These are phyloP conservation scores for Coniosporium tulheliwenetii DNA, from an alignment of 2,329 filamentous ascomycete species.

Conservation along the genomic window DNA sequence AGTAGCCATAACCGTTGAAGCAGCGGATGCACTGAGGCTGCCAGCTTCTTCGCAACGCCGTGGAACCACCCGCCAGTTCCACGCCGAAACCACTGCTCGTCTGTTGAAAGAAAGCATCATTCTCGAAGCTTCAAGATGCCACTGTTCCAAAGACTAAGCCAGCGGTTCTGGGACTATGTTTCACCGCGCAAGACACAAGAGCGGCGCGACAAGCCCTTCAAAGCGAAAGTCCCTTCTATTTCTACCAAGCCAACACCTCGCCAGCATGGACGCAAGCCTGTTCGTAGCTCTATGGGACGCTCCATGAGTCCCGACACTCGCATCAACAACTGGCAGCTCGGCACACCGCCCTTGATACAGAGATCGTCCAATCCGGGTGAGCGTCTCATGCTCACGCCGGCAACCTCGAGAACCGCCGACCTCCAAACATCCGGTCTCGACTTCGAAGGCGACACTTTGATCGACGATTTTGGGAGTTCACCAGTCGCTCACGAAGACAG, in stretches of 20 bases:
- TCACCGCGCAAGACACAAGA: slow-evolving; percentile 24
- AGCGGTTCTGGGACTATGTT: slow-evolving; percentile 24
- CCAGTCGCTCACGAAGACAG: background rate
- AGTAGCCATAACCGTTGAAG: too few relatives aligned
- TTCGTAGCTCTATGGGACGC: background rate
- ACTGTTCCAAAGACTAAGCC: slow-evolving; percentile 14
- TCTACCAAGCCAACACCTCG: background rate
- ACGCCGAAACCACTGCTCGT: too few relatives aligned
- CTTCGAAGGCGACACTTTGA: slow-evolving; percentile 16
- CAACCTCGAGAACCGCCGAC: background rate
- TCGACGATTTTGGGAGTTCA: slow-evolving; percentile 6
- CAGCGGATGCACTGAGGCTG: too few relatives aligned
- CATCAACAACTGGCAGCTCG: slow-evolving; percentile 8
- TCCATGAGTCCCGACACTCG: slow-evolving; percentile 18
- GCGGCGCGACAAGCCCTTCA: slow-evolving; percentile 17
- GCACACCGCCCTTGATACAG: background rate
- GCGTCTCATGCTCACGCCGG: background rate
- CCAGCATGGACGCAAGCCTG: background rate
- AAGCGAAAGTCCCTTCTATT: slow-evolving; percentile 10
- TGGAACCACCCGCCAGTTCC: too few relatives aligned
- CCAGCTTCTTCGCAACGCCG: too few relatives aligned
- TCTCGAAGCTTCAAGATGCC: background rate
- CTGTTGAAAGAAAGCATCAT: too few relatives aligned
- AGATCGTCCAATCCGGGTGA: background rate
- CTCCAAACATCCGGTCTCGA: slow-evolving; percentile 3